A percentile compares a stretch with the other conserved stretches of the same genome.
These are phyloP conservation scores for Neofusicoccum kwambonambiense DNA, from an alignment of 2,329 filamentous ascomycete species.

Conservation along the genomic window DNA sequence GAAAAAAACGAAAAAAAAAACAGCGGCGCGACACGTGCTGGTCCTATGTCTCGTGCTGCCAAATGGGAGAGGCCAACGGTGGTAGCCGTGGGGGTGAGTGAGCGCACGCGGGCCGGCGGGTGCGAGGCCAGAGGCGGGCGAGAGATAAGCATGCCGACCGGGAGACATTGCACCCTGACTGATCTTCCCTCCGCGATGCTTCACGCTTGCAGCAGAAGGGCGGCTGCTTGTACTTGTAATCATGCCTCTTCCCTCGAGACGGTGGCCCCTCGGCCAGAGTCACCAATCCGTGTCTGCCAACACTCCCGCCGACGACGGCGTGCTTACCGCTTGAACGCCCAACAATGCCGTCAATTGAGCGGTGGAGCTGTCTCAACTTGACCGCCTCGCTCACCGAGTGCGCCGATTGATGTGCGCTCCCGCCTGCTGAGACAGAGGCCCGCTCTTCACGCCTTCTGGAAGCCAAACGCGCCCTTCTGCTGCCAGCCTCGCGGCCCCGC, in stretches of 20 bases:
- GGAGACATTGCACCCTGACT: too few species aligned
- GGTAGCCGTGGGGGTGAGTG: neutral
- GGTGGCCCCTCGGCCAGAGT: neutral
- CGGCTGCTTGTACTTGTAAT: constrained; percentile 17
- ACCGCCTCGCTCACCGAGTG: constrained; percentile 5
- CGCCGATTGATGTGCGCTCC: constrained; percentile 1
- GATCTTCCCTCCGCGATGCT: neutral
- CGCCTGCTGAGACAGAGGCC: neutral
- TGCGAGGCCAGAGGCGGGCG: neutral
- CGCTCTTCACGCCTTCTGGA: neutral
- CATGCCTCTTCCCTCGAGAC: constrained; percentile 15
- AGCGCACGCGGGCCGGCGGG: neutral
- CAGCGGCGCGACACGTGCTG: neutral
- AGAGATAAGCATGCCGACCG: neutral
- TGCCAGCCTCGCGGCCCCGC: neutral
- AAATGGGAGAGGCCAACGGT: neutral
- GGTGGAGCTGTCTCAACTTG: constrained; percentile 9
- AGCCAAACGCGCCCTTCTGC: neutral
- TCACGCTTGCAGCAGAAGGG: constrained; percentile 2
- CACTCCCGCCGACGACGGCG: neutral
- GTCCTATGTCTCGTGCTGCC: neutral
- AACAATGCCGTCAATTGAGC: neutral
- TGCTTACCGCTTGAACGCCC: neutral
- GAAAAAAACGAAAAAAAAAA: neutral
- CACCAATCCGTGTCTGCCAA: constrained; percentile 10